Conservation (phyloP, 805 yeast species). For the Helenozyma baotianmanensis region DNA sequence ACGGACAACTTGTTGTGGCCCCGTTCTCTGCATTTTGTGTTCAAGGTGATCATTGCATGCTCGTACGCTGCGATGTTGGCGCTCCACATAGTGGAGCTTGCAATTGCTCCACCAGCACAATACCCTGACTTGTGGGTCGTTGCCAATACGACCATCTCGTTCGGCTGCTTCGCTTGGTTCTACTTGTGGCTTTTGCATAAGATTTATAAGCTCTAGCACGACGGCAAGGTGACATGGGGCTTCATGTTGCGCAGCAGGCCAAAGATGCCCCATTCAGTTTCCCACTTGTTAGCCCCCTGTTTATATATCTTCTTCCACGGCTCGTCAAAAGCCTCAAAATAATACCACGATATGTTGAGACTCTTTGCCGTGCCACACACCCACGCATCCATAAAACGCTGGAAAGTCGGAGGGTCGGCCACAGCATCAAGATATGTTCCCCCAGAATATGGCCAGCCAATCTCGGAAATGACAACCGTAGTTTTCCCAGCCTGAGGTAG, state of each 20-base stretch:
- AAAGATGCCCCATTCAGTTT: constrained; percentile 69
- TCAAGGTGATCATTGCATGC: constrained; percentile 22
- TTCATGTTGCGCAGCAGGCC: constrained; percentile 2
- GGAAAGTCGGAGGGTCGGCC: constrained; percentile 44
- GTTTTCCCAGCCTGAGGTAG: constrained; percentile 21
- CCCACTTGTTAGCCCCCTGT: constrained; percentile 51
- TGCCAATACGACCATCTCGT: constrained; percentile 67
- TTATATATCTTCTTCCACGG: constrained; percentile 61
- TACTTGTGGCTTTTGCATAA: constrained; percentile 79
- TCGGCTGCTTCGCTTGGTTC: constrained; percentile 67
- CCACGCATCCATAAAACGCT: constrained; percentile 48
- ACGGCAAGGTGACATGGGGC: constrained; percentile 1
- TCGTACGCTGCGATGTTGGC: constrained; percentile 41
- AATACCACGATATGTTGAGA: constrained; percentile 45
- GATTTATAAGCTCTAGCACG: constrained; percentile 16
- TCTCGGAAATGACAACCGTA: constrained; percentile 49
- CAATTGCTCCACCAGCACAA: constrained; percentile 46
- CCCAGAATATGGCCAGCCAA: constrained; percentile 72
- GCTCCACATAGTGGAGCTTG: constrained; percentile 52
- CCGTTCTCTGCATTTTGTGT: constrained; percentile 17
- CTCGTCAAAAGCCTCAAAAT: constrained; percentile 69
- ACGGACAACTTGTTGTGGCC: constrained; percentile 20
- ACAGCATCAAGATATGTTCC: constrained; percentile 43
- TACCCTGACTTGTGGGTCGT: constrained; percentile 88
- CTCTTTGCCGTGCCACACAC: constrained; percentile 39